A percentile compares a stretch with the other conserved stretches of the same genome.
Conservation (phyloP, 2,329 filamentous ascomycete species). For the Xylaria sp. region DNA sequence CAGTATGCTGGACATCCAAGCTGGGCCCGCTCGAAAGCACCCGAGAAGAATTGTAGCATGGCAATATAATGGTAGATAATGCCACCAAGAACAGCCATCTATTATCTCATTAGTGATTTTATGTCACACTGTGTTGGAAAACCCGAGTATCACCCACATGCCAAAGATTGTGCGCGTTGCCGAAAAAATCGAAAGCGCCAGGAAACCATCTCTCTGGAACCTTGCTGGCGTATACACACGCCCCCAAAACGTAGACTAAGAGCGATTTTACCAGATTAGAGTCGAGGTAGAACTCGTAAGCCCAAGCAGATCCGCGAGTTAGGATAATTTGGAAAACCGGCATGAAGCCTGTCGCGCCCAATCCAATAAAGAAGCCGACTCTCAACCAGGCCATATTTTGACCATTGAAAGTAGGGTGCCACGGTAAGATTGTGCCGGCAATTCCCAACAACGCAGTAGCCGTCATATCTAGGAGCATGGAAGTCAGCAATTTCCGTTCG, state of each 20-base stretch:
- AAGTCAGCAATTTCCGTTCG: not conserved
- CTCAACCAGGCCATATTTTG: constrained; percentile 91
- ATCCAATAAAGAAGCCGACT: constrained; percentile 87
- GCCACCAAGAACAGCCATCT: constrained; percentile 89
- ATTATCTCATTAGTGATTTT: constrained; percentile 91
- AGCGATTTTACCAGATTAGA: constrained; percentile 77
- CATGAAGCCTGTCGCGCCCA: constrained; percentile 86
- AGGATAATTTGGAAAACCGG: constrained; percentile 83
- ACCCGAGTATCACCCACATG: constrained; percentile 72
- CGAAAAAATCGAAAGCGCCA: constrained; percentile 92
- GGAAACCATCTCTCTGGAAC: constrained; percentile 92
- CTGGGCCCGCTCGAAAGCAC: constrained; percentile 72
- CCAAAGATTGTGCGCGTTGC: constrained; percentile 97
- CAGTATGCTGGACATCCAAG: constrained; percentile 62
- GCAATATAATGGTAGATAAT: constrained; percentile 97
- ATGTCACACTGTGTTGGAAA: constrained; percentile 84
- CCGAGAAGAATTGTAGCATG: constrained; percentile 92
- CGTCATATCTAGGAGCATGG: constrained; percentile 64
- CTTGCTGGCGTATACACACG: constrained; percentile 87
- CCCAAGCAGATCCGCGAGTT: constrained; percentile 79
- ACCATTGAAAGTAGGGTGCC: constrained; percentile 95
- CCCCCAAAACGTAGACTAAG: constrained; percentile 83
- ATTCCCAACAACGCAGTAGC: constrained; percentile 82
- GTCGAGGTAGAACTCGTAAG: constrained; percentile 88
- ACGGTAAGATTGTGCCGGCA: constrained; percentile 88